Percentiles rank a stretch among this genome's conserved stretches.
These are phyloP conservation scores for Naganishia friedmannii DNA, from an alignment of 768 basidiomycete genomes.

Conservation along the genomic window DNA sequence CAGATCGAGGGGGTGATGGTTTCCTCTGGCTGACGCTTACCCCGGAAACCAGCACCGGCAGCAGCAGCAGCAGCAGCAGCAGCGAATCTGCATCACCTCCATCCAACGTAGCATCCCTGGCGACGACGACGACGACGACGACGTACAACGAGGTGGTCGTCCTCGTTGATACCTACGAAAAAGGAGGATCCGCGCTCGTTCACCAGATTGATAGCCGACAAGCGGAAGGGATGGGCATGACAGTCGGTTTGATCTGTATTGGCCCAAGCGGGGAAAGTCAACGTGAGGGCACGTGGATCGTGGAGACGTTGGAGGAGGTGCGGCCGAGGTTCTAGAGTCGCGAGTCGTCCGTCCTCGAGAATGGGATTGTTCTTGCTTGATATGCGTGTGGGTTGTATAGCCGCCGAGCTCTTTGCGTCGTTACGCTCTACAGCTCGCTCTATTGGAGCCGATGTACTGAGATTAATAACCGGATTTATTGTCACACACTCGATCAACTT, in stretches of 20 bases:
- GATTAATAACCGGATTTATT: too few relatives aligned
- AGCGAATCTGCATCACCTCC: too few relatives aligned
- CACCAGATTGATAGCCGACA: background rate
- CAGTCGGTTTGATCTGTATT: background rate
- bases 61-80: too few relatives aligned
- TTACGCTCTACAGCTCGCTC: too few relatives aligned
- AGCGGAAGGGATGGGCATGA: background rate
- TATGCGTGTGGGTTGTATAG: too few relatives aligned
- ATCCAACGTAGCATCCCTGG: background rate
- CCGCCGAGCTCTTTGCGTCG: too few relatives aligned
- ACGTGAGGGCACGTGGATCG: conserved; percentile 1
- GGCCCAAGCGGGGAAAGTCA: background rate
- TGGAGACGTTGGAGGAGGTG: background rate
- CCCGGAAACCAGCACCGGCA: background rate
- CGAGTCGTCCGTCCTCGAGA: too few relatives aligned
- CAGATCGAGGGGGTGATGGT: background rate
- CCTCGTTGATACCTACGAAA: background rate
- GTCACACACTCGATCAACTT: too few relatives aligned
- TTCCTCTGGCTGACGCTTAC: conserved; percentile 8
- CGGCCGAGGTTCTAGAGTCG: background rate
- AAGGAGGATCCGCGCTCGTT: background rate
- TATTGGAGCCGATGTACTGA: too few relatives aligned
- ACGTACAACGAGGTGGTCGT: background rate
- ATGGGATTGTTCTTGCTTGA: too few relatives aligned
- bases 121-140: too few relatives aligned